A percentile compares a stretch with the other conserved stretches of the same genome.
Evolutionary conservation across 2,329 filamentous ascomycete genomes (phyloP).

Genomic region (Pseudogymnoascus sp.): DNA sequence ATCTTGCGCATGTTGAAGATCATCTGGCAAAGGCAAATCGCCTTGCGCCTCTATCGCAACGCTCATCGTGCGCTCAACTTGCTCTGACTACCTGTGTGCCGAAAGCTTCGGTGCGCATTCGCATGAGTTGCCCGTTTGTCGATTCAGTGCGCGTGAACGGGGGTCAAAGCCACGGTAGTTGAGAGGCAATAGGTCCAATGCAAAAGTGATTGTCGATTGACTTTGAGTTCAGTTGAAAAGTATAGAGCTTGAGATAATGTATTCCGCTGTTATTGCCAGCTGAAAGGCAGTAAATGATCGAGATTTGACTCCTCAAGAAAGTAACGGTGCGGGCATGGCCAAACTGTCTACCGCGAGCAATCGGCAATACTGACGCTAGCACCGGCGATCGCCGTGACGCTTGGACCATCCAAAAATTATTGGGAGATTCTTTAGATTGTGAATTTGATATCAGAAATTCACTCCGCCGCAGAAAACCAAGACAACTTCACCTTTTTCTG

Average conservation of each 20-base stretch:
- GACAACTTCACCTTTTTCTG: conserved; percentile 1
- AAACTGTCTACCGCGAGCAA: conserved; percentile 9
- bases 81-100: background rate
- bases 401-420: conserved; percentile 10
- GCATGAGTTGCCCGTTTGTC: conserved; percentile 6
- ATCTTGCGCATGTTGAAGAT: conserved; percentile 22
- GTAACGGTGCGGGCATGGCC: conserved; percentile 6
- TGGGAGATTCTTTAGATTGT: conserved; percentile 9
- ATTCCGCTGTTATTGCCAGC: conserved; percentile 8
- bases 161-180: background rate
- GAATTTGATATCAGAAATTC: conserved; percentile 11
- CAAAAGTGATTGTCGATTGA: background rate
- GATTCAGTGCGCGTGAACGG: conserved; percentile 4
- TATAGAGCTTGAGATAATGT: background rate
- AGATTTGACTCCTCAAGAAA: conserved; percentile 6
- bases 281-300: conserved; percentile 1
- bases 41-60: conserved; percentile 22
- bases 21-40: conserved; percentile 24
- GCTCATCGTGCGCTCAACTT: conserved; percentile 24
- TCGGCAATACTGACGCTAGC: conserved; percentile 7
- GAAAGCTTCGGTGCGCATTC: background rate
- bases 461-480: conserved; percentile 2
- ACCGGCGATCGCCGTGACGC: conserved; percentile 10
- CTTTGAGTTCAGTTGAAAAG: background rate
- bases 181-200: background rate